Evolutionary conservation across 768 basidiomycete genomes (phyloP).

Genomic region (Amanita molliuscula): DNA sequence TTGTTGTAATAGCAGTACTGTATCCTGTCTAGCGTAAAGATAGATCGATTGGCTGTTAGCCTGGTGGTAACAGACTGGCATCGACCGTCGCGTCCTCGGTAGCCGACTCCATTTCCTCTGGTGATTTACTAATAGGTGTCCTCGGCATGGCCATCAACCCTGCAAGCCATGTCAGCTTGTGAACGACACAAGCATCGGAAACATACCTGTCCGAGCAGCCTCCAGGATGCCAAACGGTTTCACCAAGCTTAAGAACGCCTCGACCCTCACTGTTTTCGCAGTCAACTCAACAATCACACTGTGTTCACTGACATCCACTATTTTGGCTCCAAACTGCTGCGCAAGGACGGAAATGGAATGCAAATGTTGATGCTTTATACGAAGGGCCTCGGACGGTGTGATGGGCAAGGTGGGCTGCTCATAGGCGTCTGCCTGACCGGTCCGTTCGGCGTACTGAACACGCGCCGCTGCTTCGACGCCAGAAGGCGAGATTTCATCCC

Average conservation of each 20-base stretch:
- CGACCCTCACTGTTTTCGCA: constrained; percentile 84
- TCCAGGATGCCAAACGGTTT: constrained; percentile 96
- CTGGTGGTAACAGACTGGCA: constrained; percentile 88
- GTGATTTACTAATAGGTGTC: constrained; percentile 66
- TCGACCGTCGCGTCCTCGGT: constrained; percentile 60
- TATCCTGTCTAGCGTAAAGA: background rate
- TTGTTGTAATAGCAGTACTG: background rate
- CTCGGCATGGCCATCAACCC: constrained; percentile 98
- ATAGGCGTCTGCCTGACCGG: constrained; percentile 28
- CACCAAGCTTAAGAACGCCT: constrained; percentile 85
- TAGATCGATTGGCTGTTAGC: constrained; percentile 34
- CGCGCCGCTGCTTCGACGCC: constrained; percentile 62
- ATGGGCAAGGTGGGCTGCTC: constrained; percentile 28
- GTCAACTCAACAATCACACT: constrained; percentile 92
- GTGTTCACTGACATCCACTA: constrained; percentile 93
- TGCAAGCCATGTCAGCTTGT: constrained; percentile 17
- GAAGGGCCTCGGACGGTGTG: constrained; percentile 79
- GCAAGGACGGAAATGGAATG: constrained; percentile 81
- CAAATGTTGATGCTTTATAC: constrained; percentile 82
- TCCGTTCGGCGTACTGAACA: constrained; percentile 70
- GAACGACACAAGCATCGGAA: background rate
- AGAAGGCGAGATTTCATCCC: constrained; percentile 21
- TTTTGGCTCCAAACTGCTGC: constrained; percentile 81
- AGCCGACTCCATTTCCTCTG: constrained; percentile 43
- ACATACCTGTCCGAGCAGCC: constrained; percentile 84